Base-by-base conservation (phyloP, 805 yeast species). In the Yueomyces sinensis region DNA sequence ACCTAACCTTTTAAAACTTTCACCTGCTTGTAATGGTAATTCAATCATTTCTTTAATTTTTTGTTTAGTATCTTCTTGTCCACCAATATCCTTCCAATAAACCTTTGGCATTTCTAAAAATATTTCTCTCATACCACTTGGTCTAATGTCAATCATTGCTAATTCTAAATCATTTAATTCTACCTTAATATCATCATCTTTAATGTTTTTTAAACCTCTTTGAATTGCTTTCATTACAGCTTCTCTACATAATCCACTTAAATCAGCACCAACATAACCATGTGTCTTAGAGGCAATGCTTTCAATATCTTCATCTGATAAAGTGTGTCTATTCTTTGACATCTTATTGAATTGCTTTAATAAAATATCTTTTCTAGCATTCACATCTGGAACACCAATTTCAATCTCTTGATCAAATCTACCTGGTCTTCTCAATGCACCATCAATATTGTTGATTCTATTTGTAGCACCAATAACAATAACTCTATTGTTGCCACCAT, bases 201-300 rank as follows among this genome's bases (percentile, higher is more conserved):
- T 52, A 4, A 43, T 41, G 2, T 33, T 29, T n/a, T 33, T 36
- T 5, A 78, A 44, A 0, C 77, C 78, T 34, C 82, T 60, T 34
- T 76, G 72, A 14, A 91, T 81, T 2, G 94, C 77, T 40, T 70
- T 72, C 80, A 87, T 73, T 0, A 84, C 95, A 5, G 93, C 72
- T 50, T 91, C 98, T 33, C 96, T 65, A 40, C 87, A 75, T 17
- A 91, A 62, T 0, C 96, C 94, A 3, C 81, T 74, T 32, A 91
- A 58, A 59, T 91, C 99, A 0, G 97, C 95, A 32, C 99, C 99
- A 2, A 91, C 98, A 50, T 83, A 91, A 5, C 98, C 98, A 57
- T 91, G 98, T 0, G 97, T 87, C 49, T 74, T 78, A 4, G 72
- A 56, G 0, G 95, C 83, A 29, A 87, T 59, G 2, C 46, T 47